Percentiles rank a stretch among this genome's conserved stretches.
These are phyloP conservation scores for Orobanche coerulescens DNA, from an alignment of 257 asterid genomes.

Conservation along the genomic window DNA sequence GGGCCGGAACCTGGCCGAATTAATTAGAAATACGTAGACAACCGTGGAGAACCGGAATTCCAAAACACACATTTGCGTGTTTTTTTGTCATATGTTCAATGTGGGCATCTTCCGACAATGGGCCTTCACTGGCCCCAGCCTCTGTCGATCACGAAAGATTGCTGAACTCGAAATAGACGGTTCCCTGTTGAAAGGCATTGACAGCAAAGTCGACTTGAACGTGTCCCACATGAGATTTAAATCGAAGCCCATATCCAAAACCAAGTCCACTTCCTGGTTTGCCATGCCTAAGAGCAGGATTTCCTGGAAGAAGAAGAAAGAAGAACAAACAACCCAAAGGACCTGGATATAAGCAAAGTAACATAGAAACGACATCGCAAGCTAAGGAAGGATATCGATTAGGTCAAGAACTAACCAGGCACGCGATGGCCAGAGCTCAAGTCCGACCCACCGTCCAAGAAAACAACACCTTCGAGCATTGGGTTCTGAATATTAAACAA, in stretches of 20 bases:
- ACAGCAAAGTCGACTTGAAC: constrained; percentile 73
- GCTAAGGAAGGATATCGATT: constrained; percentile 2
- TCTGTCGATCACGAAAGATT: constrained; percentile 44
- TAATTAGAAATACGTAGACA: too few species aligned
- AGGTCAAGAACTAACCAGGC: constrained; percentile 60
- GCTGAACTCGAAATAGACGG: constrained; percentile 71
- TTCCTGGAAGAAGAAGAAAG: constrained; percentile 39
- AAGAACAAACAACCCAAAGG: background rate
- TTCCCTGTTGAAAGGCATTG: constrained; percentile 69
- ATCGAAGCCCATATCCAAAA: constrained; percentile 75
- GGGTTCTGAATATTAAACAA: constrained; percentile 39
- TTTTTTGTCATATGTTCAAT: too few species aligned
- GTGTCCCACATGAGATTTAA: constrained; percentile 75
- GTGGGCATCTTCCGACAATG: too few species aligned
- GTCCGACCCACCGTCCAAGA: constrained; percentile 90
- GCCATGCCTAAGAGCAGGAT: constrained; percentile 84
- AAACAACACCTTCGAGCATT: constrained; percentile 70
- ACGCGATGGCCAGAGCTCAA: constrained; percentile 87
- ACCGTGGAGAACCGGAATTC: too few species aligned
- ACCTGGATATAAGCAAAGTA: background rate
- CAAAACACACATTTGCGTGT: too few species aligned
- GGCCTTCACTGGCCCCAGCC: too few species aligned
- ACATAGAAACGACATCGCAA: background rate
- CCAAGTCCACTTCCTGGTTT: constrained; percentile 86
- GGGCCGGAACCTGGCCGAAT: too few species aligned